Percentiles rank a stretch among this genome's conserved stretches.
phyloP scores from a whole-genome alignment of 768 basidiomycete species.

The Plicaturopsis crispa region DNA sequence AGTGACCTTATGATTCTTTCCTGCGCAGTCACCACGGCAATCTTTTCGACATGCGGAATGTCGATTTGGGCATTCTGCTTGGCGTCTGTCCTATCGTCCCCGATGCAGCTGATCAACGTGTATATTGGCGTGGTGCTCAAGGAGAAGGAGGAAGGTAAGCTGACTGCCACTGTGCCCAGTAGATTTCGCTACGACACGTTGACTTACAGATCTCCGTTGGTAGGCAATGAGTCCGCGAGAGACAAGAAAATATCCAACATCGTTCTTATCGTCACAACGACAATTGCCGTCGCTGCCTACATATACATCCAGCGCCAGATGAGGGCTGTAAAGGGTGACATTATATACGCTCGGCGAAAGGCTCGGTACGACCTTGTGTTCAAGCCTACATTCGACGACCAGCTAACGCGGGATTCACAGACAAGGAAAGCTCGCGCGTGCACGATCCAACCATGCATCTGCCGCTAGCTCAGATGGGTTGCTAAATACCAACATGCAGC shows the following conservation, averaged over 20 bases:
- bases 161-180: constrained; percentile 2
- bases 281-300: constrained; percentile 28
- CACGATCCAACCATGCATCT: too few relatives aligned
- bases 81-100: constrained; percentile 30
- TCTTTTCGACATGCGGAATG: constrained; percentile 36
- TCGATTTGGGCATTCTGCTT: constrained; percentile 27
- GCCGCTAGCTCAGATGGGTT: too few relatives aligned
- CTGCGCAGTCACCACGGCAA: constrained; percentile 25
- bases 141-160: not conserved
- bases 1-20: not conserved
- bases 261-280: constrained; percentile 27
- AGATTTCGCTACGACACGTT: constrained; percentile 13
- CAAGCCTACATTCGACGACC: constrained; percentile 2
- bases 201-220: constrained; percentile 29
- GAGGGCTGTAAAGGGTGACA: constrained; percentile 12
- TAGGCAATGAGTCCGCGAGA: too few relatives aligned
- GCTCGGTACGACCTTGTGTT: constrained; percentile 31
- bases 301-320: constrained; percentile 32
- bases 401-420: constrained; percentile 27
- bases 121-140: constrained; percentile 29
- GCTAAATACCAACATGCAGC: too few relatives aligned
- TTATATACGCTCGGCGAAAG: constrained; percentile 14
- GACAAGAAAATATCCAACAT: constrained; percentile 26
- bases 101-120: constrained; percentile 38
- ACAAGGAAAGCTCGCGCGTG: constrained; percentile 42